These are phyloP conservation scores for Pseudocercospora vitis DNA, from an alignment of 2,329 filamentous ascomycete species.

Conservation along the genomic window DNA sequence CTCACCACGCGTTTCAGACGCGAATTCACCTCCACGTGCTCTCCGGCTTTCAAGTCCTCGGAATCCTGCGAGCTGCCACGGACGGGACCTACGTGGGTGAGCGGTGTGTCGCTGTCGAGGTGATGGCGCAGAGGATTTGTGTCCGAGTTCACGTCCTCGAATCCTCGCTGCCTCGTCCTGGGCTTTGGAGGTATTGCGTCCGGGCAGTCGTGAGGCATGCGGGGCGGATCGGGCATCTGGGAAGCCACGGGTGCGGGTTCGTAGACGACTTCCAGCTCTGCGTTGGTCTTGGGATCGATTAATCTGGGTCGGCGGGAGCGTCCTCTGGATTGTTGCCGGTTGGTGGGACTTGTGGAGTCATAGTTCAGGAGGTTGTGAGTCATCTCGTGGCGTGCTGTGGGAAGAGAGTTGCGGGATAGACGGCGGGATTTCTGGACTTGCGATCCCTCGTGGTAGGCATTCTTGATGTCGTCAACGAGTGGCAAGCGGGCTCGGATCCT, in stretches of 20 bases:
- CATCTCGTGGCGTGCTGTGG: no score
- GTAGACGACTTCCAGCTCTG: slow-evolving; percentile 9
- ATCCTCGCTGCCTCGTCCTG: background rate
- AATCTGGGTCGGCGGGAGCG: background rate
- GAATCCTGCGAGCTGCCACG: background rate
- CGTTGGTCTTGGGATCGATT: slow-evolving; percentile 8
- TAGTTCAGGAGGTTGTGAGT: no score
- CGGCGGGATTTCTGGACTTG: background rate
- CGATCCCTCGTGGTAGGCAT: slow-evolving; percentile 12
- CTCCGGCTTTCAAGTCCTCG: background rate
- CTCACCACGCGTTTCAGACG: background rate
- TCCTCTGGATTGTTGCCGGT: background rate
- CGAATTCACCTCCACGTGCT: background rate
- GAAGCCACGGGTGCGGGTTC: background rate
- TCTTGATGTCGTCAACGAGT: slow-evolving; percentile 20
- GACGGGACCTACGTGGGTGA: background rate
- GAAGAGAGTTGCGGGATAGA: background rate
- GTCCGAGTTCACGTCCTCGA: background rate
- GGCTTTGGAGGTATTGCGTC: background rate
- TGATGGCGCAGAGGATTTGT: background rate
- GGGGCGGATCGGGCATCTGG: background rate
- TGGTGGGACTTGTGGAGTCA: background rate
- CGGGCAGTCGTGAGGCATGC: no score
- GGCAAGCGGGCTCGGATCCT: slow-evolving; percentile 19
- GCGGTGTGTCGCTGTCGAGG: background rate